Conservation (phyloP, 108 stramenopile species). For the Mayamaea pseudoterrestris region DNA sequence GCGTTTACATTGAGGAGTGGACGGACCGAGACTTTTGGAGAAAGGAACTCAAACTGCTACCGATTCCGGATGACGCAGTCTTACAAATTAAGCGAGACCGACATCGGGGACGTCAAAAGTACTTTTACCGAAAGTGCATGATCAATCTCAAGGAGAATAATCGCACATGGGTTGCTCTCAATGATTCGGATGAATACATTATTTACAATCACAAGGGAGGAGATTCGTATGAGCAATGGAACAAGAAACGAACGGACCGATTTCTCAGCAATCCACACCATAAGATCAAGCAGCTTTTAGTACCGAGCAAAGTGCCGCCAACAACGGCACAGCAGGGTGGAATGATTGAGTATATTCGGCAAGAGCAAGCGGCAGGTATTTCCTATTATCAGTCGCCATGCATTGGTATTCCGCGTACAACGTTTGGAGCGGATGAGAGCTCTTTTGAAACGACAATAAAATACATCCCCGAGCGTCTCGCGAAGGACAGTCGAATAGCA, state of each 20-base stretch:
- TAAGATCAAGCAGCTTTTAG: slow-evolving; percentile 7
- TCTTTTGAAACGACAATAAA: slow-evolving; percentile 2
- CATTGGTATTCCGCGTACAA: slow-evolving; percentile 25
- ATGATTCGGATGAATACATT: slow-evolving; percentile 41
- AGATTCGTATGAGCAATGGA: slow-evolving; percentile 14
- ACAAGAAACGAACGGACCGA: slow-evolving; percentile 5
- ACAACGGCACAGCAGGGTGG: slow-evolving; percentile 19
- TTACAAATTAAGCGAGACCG: slow-evolving; percentile 27
- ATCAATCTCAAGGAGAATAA: slow-evolving; percentile 8
- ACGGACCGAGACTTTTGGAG: slow-evolving; percentile 16
- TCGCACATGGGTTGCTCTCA: slow-evolving; percentile 28
- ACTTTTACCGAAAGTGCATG: slow-evolving; percentile 25
- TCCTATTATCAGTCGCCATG: slow-evolving; percentile 20
- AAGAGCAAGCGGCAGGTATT: slow-evolving; percentile 17
- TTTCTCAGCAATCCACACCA: not conserved
- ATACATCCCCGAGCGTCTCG: not conserved
- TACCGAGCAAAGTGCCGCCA: slow-evolving; percentile 17
- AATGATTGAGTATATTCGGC: slow-evolving; percentile 23
- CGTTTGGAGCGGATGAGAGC: slow-evolving; percentile 28
- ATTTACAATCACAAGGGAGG: slow-evolving; percentile 27
- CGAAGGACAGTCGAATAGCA: too few species aligned
- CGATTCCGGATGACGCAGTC: slow-evolving; percentile 12
- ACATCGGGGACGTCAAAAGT: slow-evolving; percentile 39
- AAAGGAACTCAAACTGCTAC: slow-evolving; percentile 3
- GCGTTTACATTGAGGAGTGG: slow-evolving; percentile 25